Percentiles rank a stretch among this genome's conserved stretches.
These are phyloP conservation scores for Betula pendula DNA, from an alignment of 306 rosid species.

Conservation along the genomic window DNA sequence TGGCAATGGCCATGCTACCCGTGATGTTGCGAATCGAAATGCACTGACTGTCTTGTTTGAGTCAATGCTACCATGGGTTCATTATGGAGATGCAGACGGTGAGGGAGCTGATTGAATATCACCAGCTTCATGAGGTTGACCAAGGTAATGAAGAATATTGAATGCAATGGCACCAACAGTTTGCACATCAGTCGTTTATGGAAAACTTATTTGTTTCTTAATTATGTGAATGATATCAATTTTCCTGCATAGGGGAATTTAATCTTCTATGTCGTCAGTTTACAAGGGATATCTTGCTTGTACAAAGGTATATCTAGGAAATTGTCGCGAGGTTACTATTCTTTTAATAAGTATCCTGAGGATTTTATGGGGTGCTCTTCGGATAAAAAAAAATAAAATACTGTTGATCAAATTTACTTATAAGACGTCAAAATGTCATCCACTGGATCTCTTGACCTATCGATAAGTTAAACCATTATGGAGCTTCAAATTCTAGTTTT, in stretches of 20 bases:
- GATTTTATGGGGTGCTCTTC: background rate
- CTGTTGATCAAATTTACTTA: background rate
- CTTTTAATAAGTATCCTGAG: background rate
- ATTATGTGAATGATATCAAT: background rate
- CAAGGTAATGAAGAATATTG: constrained; percentile 42
- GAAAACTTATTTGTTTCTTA: background rate
- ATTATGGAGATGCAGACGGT: constrained; percentile 56
- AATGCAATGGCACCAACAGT: constrained; percentile 18
- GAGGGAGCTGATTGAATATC: constrained; percentile 40
- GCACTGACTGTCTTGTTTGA: constrained; percentile 81
- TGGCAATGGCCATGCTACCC: constrained; percentile 54
- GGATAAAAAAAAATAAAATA: background rate
- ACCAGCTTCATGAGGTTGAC: constrained; percentile 43
- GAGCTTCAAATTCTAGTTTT: no score
- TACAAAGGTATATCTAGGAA: background rate
- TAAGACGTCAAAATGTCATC: no score
- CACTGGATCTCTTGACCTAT: no score
- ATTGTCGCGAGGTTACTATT: background rate
- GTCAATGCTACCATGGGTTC: constrained; percentile 94
- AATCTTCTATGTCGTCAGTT: background rate
- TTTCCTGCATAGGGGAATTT: background rate
- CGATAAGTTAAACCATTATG: no score
- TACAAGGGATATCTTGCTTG: background rate
- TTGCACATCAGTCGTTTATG: background rate
- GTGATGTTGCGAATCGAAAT: constrained; percentile 63